Percentiles rank a stretch among this genome's conserved stretches.
Evolutionary conservation across 108 stramenopile species (phyloP).

Genomic region (Nitzschia inconspicua): DNA sequence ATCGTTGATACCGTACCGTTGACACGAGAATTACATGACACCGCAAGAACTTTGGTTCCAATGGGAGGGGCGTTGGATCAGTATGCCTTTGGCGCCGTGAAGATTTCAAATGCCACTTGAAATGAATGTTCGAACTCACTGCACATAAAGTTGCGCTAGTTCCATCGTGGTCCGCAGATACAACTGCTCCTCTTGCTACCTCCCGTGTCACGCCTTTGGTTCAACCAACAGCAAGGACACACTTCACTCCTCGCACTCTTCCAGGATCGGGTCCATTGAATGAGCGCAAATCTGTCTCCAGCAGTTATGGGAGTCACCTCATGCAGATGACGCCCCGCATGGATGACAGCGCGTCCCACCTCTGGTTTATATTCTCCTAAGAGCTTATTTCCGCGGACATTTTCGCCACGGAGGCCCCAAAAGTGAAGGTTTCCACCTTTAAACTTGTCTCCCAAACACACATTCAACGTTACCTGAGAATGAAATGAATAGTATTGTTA

Average conservation of each 20-base stretch:
- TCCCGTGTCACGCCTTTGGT: too few relatives aligned
- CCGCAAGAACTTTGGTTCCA: constrained; percentile 25
- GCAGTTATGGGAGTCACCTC: constrained; percentile 60
- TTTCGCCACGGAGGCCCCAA: constrained; percentile 66
- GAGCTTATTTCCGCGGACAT: constrained; percentile 38
- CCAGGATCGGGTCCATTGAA: constrained; percentile 79
- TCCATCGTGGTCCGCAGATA: too few relatives aligned
- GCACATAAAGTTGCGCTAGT: too few relatives aligned
- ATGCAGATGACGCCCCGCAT: constrained; percentile 79
- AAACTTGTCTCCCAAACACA: constrained; percentile 71
- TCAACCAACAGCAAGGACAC: constrained; percentile 83
- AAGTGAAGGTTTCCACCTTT: constrained; percentile 66
- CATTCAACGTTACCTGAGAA: constrained; percentile 56
- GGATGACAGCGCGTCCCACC: constrained; percentile 59
- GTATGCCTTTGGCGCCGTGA: constrained; percentile 25
- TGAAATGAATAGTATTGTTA: neutral
- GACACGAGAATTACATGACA: constrained; percentile 17
- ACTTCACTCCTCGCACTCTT: constrained; percentile 30
- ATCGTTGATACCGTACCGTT: constrained; percentile 18
- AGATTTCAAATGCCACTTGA: constrained; percentile 3
- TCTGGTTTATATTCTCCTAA: constrained; percentile 37
- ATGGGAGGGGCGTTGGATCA: constrained; percentile 27
- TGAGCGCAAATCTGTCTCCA: constrained; percentile 76
- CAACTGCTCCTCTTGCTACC: too few relatives aligned
- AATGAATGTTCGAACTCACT: too few relatives aligned